Evolutionary conservation across 805 yeast species (phyloP), one percentile per base, ranked within the genome.

Genomic region (Candida saitoana): DNA sequence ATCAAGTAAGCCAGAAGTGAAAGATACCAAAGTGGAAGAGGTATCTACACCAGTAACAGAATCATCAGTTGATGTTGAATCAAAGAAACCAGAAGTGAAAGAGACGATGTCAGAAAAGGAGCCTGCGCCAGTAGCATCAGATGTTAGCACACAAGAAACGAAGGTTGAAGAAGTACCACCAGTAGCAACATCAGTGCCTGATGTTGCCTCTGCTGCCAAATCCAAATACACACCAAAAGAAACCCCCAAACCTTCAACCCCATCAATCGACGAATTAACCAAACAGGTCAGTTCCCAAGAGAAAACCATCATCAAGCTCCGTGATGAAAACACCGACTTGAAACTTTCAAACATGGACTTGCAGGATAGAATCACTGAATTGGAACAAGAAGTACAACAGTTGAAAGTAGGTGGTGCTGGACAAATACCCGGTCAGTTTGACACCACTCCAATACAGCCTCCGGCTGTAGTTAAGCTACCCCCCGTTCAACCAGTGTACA

Each of bases 251-350:
- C 36, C 7, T 27, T n/a, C n/a, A 11, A 18, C 14, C 16, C 34
- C 40, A 24, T 12, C 38, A 38, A 42, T 56, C 17, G 45, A 40
- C 19, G 38, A 42, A 17, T 55, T 65, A 15, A 51, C 51, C 25
- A 51, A 49, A 8, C 59, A 61, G 3, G 52, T 69, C 9, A 57
- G 52, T 24, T 55, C 49, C 30, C 73, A 67, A 31, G 57, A 60
- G 39, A 51, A 44, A 20, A 67, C 71, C 29, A 69, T 69, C 34
- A 55, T 52, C 37, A 62, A 58, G 38, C 52, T 69, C 29, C 55
- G 73, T 31, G 70, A 67, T 44, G 72, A 67, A 43, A 67, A 67
- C 44, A 67, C 74, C 16, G 71, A 67, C 42, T 59, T 69, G 42
- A 68, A 69, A 44, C 57, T 69, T 22, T 51, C 57, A 9, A 53